These are phyloP conservation scores for Calocera cornea DNA, from an alignment of 768 basidiomycete species.

Conservation along the genomic window DNA sequence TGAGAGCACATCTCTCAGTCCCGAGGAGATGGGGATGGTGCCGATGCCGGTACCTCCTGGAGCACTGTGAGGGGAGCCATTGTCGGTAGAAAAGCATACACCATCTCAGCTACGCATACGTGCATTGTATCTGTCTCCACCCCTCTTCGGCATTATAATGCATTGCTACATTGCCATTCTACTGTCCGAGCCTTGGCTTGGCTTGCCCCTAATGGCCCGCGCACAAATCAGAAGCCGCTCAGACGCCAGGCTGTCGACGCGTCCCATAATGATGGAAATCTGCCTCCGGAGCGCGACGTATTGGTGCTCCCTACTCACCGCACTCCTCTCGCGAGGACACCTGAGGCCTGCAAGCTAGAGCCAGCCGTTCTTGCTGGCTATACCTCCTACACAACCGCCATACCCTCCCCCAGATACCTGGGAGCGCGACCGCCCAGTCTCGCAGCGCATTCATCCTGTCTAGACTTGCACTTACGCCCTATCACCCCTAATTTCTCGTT, in stretches of 20 bases:
- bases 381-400: background rate
- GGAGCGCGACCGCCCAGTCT: background rate
- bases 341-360: background rate
- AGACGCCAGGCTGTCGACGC: background rate
- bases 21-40: constrained; percentile 18
- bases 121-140: constrained; percentile 6
- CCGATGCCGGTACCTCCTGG: constrained; percentile 10
- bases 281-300: constrained; percentile 1
- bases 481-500: background rate
- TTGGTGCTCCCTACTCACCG: background rate
- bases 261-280: background rate
- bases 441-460: background rate
- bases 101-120: background rate
- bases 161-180: background rate
- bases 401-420: background rate
- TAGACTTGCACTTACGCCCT: background rate
- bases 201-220: background rate
- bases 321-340: constrained; percentile 4
- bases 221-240: background rate
- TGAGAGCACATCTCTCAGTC: constrained; percentile 38
- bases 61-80: background rate
- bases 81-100: background rate
- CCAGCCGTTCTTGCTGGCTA: background rate
- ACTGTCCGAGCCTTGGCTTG: background rate
- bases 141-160: background rate